Evolutionary conservation across 2,329 filamentous ascomycete species (phyloP), one percentile per base, ranked within the genome.

Genomic region (Davidsoniella neocaledoniae): DNA sequence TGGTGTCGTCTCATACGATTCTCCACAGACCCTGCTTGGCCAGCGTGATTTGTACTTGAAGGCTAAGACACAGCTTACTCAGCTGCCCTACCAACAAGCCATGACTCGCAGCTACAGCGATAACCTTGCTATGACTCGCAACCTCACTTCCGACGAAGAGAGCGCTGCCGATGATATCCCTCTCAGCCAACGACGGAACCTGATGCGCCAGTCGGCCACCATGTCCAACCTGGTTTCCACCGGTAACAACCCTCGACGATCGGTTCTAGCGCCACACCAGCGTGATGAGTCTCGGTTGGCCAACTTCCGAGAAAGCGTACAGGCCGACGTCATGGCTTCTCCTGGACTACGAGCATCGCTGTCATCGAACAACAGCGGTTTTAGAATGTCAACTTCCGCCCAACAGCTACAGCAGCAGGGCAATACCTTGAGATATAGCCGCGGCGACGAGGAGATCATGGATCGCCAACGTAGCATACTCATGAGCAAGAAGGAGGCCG

Each of bases 221-320:
- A 60, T 64, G 54, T 57, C 56, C 39, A 62, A 26, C 7, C 38
- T 46, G 14, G 63, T 64, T 4, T 63, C 67, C 7, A 76, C 65
- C 75, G 69, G 12, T 73, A 74, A 57, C 73, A 74, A 60, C 74
- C 72, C 1, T 65, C 67, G 55, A 68, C 76, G 26, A 60, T 61
- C 48, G 2, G 53, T 69, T 5, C 66, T 67, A 2, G 63, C 68
- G 3, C 59, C 61, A 17, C 61, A 66, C 7, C 66, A 64, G 10
- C 72, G 77, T 38, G 72, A 81, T 38, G 72, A 81, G 50, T 68
- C 73, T 0, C 73, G 76, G 53, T 70, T 87, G 26, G 76, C 79
- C 19, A 74, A 67, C 48, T 87, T 84, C 71, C 73, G 83, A 46
- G 73, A 76, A 55, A 79, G 75, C 1, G 69, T 84, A 2, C 73